Evolutionary conservation across 257 asterid species (phyloP), one percentile per base, ranked within the genome.

Genomic region (Solanum piurae): DNA sequence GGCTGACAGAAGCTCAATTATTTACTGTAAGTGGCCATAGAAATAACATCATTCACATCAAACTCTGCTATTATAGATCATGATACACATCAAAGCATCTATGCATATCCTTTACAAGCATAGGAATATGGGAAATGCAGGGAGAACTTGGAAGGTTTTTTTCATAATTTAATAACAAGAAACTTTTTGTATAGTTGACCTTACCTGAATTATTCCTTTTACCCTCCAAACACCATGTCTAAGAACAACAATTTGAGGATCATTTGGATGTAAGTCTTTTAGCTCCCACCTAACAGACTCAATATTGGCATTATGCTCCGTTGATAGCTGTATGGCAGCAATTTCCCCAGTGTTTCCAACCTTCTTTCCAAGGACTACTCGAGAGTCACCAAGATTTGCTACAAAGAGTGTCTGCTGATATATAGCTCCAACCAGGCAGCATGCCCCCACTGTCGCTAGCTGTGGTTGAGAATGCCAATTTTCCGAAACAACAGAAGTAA

Each of bases 371-470:
- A 90, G 89, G 49, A 90, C 91, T 69, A 83, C 91, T 36, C 92
- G 92, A 72, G 91, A 90, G 86, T 90, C 92, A n/a, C 92, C 92
- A 49, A 90, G 91, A 74, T 89, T 90, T 55, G 92, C 92, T n/a
- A 90, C 85, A 27, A 90, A 88, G 36, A 90, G 92, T 36, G 92
- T 90, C 86, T 88, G 91, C 88, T 87, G 88, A 84, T 49, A 87
- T 42, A 90, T 90, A 16, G 89, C 91, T 38, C 92, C 92, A 33
- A 90, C 92, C 86, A 96, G 95, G 91, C 98, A 96, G 93, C 98
- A 96, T 7, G 98, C 91, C 9, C 98, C 98, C 46, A 94, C 95
- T 13, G 98, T 95, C 27, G 98, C 98, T 85, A 96, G 90, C 88
- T 95, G 94, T 25, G 98, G 98, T 89, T 62, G 84, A 89, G 89